A percentile compares a stretch with the other conserved stretches of the same genome.
Conservation (phyloP, 331 rosid species). For the Pyracantha coccinea region DNA sequence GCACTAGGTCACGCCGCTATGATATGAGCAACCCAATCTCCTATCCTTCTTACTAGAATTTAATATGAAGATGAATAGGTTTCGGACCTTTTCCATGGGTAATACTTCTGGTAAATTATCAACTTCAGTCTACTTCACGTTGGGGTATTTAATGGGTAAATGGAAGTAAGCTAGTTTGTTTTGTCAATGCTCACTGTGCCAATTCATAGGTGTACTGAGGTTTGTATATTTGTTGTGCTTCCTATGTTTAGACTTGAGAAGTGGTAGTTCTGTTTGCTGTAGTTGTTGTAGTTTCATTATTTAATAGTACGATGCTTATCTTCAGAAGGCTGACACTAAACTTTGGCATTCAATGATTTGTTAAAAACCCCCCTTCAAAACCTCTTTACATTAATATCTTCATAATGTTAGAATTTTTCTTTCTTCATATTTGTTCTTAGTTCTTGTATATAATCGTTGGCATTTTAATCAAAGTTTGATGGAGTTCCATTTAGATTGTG, state of each 20-base stretch:
- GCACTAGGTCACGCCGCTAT: constrained; percentile 50
- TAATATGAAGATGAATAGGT: constrained; percentile 7
- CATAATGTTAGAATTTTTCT: background rate
- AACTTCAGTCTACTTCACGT: background rate
- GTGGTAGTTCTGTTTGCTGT: background rate
- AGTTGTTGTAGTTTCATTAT: background rate
- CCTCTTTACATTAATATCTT: background rate
- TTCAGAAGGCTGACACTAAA: background rate
- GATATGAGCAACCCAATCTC: constrained; percentile 43
- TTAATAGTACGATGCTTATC: background rate
- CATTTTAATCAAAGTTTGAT: background rate
- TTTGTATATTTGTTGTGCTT: constrained; percentile 1
- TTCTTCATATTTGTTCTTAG: background rate
- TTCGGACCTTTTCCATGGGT: constrained; percentile 5
- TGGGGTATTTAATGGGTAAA: background rate
- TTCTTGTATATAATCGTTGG: background rate
- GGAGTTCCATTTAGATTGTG: background rate
- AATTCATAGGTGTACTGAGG: background rate
- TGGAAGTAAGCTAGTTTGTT: constrained; percentile 6
- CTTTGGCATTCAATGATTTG: background rate
- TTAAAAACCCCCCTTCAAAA: background rate
- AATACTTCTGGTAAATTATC: background rate
- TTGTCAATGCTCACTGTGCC: background rate
- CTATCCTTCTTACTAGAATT: constrained; percentile 24
- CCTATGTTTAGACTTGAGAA: background rate